Evolutionary conservation across 2,329 filamentous ascomycete species (phyloP), one percentile per base, ranked within the genome.

Genomic region (Huntiella decipiens): DNA sequence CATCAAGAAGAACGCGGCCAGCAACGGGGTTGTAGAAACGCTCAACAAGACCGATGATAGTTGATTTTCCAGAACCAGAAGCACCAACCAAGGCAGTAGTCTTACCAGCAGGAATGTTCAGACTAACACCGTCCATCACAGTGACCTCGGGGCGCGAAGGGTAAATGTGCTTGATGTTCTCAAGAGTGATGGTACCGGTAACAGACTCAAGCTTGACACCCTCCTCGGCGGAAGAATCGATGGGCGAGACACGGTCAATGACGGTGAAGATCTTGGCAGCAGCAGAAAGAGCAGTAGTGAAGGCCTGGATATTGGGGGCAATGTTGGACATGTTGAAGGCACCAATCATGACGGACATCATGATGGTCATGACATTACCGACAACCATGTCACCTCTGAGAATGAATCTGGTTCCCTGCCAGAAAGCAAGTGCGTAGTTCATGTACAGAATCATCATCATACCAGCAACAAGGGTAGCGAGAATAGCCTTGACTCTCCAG

Each of bases 21-120:
- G 73, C 73, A 32, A 95, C 82, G 0, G 88, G 88, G 48, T 87
- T 77, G 59, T 98, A 98, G 60, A 96, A 96, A 13, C 91, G 76
- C 62, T 96, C 88, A 1, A 96, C 77, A 15, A 98, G 68, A 10
- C 88, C 88, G 22, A 96, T 81, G 51, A 96, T 87, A 0, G 91
- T 96, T 55, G 81, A 88, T 63, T 96, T 98, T 41, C 91, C 91
- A 35, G 82, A 92, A 8, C 88, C 91, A 8, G 88, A 96, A 0
- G 88, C 84, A 48, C 91, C 91, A 4, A 98, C 91, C 5, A 98
- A 66, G 1, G 91, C 91, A 2, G 88, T 94, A 13, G 82, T 86
- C 64, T 94, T 93, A 15, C 88, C 87, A 3, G 87, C 82, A 1
- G 86, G 85, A 34, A 96, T 79, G 1, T 71, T 61, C 1, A 98